Evolutionary conservation across 2,329 filamentous ascomycete genomes (phyloP).

Genomic region (Fusarium mangiferae): DNA sequence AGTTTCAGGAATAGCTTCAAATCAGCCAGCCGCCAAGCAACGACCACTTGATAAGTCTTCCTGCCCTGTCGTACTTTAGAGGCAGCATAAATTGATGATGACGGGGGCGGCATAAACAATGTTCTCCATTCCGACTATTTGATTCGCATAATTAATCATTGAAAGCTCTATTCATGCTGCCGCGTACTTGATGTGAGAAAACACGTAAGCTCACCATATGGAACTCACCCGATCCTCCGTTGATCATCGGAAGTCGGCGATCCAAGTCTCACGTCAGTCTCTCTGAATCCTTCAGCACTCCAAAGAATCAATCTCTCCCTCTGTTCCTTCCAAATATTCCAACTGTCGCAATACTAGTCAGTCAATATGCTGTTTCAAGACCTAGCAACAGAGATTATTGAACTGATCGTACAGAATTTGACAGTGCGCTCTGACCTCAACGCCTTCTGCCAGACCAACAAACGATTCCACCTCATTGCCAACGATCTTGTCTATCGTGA

Average conservation of each 20-base stretch:
- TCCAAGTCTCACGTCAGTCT: conserved; percentile 8
- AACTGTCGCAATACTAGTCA: rapidly evolving
- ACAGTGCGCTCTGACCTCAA: neutral
- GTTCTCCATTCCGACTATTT: rapidly evolving
- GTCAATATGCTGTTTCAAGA: neutral
- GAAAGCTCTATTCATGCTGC: too few species aligned
- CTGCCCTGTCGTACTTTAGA: too few species aligned
- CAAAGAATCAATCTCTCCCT: rapidly evolving
- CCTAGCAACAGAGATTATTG: conserved; percentile 9
- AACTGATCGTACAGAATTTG: neutral
- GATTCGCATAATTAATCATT: rapidly evolving
- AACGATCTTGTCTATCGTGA: neutral
- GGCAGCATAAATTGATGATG: too few species aligned
- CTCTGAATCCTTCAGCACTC: neutral
- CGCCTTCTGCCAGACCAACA: neutral
- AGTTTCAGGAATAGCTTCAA: neutral
- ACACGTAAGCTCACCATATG: neutral
- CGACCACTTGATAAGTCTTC: neutral
- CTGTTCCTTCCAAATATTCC: rapidly evolving
- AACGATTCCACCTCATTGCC: neutral
- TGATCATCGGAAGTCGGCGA: neutral
- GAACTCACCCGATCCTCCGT: neutral
- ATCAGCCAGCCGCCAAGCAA: neutral
- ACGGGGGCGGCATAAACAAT: rapidly evolving
- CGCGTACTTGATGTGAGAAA: too few species aligned